Base-by-base conservation (phyloP, 495 filamentous ascomycete species). In the Pyrenula massariospora region DNA sequence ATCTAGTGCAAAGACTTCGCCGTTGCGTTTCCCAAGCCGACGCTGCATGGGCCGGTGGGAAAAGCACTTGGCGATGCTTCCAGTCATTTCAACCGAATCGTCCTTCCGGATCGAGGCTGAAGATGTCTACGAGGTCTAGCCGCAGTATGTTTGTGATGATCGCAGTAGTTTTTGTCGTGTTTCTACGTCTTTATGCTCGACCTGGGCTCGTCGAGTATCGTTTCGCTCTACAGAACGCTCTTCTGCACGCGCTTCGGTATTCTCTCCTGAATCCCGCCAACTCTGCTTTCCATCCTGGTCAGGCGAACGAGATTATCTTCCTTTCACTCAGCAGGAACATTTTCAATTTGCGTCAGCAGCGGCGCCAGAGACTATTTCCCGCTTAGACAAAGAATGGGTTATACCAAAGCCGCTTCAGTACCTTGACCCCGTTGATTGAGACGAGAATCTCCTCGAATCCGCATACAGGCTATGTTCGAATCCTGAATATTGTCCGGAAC, bases 381-480 rank as follows among this genome's bases (percentile, higher is more conserved):
- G 15, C 15, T 42, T 42, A 42, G 8, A 15, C 31, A 5, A 42
- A 42, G 8, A 42, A 42, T 42, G 31, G 31, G 8, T 5, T 15
- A 42, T 42, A 8, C 15, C 31, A 5, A 42, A 42, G 31, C 8
- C 31, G 5, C 31, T 42, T 50, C 59, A 61, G 15, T 58, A 66
- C 51, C 61, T 70, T 10, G 52, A 59, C 19, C n/a, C 23, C 55
- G 20, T 53, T 70, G 10, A 66, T 70, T 50, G 23, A 63, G 53
- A 70, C 70, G 55, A 62, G 61, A 15, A 36, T 56, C 5, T 48
- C 55, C 15, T 59, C 66, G 20, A 73, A 73, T 52, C 53, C 31
- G 48, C 66, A 60, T 56, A 73, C 70, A 11, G 55, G 56, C 22
- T 66, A 73, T 53, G 56, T 70, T 22, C 62, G 70, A 12, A 54